Conservation (phyloP, 2,329 filamentous ascomycete genomes). For the Zasmidium angulare region DNA sequence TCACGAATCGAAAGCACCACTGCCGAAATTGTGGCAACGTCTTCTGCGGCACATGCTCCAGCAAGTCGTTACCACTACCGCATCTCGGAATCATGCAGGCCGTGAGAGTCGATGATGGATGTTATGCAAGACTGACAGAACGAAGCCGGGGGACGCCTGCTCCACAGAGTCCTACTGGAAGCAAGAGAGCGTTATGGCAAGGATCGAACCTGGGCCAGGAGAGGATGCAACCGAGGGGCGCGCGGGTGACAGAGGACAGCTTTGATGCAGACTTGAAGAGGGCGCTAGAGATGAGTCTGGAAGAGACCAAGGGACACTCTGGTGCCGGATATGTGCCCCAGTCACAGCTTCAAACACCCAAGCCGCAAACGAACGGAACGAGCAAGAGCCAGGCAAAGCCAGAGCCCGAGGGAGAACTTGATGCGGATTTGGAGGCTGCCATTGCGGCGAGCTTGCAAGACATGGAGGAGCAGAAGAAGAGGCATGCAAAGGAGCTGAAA, state of each 20-base stretch:
- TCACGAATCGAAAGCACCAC: slow-evolving; percentile 97
- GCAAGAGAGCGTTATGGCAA: slow-evolving; percentile 59
- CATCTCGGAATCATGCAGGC: slow-evolving; percentile 90
- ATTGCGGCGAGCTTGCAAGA: slow-evolving; percentile 93
- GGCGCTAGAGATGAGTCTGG: slow-evolving; percentile 93
- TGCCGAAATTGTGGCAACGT: slow-evolving; percentile 97
- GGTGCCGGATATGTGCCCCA: slow-evolving; percentile 71
- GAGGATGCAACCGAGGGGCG: slow-evolving; percentile 84
- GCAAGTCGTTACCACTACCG: slow-evolving; percentile 81
- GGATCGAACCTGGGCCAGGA: slow-evolving; percentile 40
- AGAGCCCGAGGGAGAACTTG: slow-evolving; percentile 72
- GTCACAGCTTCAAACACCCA: slow-evolving; percentile 23
- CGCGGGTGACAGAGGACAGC: slow-evolving; percentile 68
- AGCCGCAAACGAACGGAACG: slow-evolving; percentile 35
- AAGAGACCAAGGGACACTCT: slow-evolving; percentile 78
- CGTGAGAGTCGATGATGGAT: slow-evolving; percentile 94
- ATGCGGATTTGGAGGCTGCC: slow-evolving; percentile 88
- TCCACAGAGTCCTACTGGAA: slow-evolving; percentile 28
- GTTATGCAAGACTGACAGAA: slow-evolving; percentile 83
- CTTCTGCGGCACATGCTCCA: slow-evolving; percentile 93
- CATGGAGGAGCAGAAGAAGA: slow-evolving; percentile 97
- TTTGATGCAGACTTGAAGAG: slow-evolving; percentile 95
- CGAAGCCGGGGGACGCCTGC: slow-evolving; percentile 53
- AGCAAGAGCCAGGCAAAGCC: slow-evolving; percentile 26
- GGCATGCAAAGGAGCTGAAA: slow-evolving; percentile 79